Percentiles rank a stretch among this genome's conserved stretches.
These are phyloP conservation scores for Pseudophaeomoniella oleicola DNA, from an alignment of 2,329 filamentous ascomycete species.

Conservation along the genomic window DNA sequence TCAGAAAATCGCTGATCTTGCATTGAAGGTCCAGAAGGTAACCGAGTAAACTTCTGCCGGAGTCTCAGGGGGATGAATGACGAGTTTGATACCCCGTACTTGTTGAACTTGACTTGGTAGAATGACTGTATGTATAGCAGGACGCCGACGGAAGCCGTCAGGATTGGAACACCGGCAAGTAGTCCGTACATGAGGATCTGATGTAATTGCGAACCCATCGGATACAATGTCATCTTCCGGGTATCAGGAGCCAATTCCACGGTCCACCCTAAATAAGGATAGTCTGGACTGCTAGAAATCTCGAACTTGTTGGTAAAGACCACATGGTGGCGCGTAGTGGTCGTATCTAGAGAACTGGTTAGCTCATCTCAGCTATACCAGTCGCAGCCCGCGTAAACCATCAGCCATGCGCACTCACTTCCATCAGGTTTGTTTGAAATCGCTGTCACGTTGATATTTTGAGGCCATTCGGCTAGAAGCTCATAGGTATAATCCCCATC, in stretches of 20 bases:
- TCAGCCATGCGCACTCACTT: conserved; percentile 6
- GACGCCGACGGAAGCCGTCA: conserved; percentile 3
- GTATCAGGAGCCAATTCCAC: conserved; percentile 4
- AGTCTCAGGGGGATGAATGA: neutral
- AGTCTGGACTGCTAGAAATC: conserved; percentile 2
- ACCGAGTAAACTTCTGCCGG: neutral
- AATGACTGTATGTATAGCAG: conserved; percentile 3
- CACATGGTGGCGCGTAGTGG: neutral
- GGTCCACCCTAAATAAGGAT: conserved; percentile 3
- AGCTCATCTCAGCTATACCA: too few relatives aligned
- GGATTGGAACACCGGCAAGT: conserved; percentile 3
- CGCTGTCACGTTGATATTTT: conserved; percentile 2
- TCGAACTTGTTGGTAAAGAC: conserved; percentile 4
- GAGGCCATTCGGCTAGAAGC: conserved; percentile 5
- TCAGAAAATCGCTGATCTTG: neutral
- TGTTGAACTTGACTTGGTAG: conserved; percentile 7
- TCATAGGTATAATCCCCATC: conserved; percentile 3
- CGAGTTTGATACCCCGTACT: conserved; percentile 2
- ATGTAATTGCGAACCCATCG: conserved; percentile 3
- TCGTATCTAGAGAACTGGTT: too few relatives aligned
- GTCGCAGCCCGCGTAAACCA: conserved; percentile 3
- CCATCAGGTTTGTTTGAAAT: too few relatives aligned
- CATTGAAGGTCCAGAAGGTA: neutral
- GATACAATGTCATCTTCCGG: conserved; percentile 2
- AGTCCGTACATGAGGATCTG: conserved; percentile 3